Percentiles rank a stretch among this genome's conserved stretches.
Conservation (phyloP, 495 filamentous ascomycete species). For the Lophiotrema nucula region DNA sequence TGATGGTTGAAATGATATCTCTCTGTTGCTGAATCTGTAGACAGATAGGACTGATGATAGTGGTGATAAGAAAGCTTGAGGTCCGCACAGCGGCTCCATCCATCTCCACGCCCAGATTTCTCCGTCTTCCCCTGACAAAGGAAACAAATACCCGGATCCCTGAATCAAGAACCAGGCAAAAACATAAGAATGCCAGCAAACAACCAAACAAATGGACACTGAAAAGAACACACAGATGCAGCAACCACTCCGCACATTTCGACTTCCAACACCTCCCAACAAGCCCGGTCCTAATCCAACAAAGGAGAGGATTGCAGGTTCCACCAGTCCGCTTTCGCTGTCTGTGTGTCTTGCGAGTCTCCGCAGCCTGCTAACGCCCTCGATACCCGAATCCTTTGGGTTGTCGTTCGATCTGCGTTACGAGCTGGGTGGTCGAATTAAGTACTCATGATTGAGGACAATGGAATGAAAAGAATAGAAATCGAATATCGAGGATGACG, state of each 20-base stretch:
- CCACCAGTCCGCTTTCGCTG: conserved; percentile 8
- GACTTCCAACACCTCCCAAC: not conserved
- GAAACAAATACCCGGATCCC: conserved; percentile 3
- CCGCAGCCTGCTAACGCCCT: conserved; percentile 20
- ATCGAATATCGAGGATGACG: conserved; percentile 3
- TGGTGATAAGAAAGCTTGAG: conserved; percentile 4
- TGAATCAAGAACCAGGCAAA: not conserved
- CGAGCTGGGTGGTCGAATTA: conserved; percentile 15
- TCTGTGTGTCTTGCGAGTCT: not conserved
- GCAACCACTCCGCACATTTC: not conserved
- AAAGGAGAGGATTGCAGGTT: not conserved
- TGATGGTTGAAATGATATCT: conserved; percentile 9
- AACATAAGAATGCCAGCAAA: not conserved
- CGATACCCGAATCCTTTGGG: not conserved
- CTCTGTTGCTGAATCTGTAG: conserved; percentile 22
- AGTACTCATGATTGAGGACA: conserved; percentile 15
- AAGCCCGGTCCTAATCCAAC: not conserved
- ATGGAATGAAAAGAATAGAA: conserved; percentile 8
- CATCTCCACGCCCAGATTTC: not conserved
- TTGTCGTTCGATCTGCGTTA: conserved; percentile 33
- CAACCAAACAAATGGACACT: conserved; percentile 1
- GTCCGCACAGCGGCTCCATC: conserved; percentile 24
- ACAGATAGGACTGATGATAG: conserved; percentile 8
- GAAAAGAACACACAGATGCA: conserved; percentile 8
- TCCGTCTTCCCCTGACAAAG: not conserved